Conservation (phyloP, 140 eudicot species). For the Flaveria floridana region DNA sequence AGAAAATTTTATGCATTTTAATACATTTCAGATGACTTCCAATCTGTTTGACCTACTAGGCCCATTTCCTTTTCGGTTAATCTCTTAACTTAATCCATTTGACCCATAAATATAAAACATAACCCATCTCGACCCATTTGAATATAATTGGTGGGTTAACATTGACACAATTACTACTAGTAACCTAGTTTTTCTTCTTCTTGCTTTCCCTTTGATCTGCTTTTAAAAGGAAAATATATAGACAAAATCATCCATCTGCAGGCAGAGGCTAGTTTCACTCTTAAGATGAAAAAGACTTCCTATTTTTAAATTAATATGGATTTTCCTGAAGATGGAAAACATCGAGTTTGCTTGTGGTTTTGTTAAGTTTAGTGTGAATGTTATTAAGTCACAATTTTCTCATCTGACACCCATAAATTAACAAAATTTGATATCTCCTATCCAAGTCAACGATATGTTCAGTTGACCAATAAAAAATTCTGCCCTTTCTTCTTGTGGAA, state of each 20-base stretch:
- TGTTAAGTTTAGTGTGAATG: constrained; percentile 11
- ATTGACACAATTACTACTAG: background rate
- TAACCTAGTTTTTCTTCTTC: constrained; percentile 10
- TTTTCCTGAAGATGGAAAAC: background rate
- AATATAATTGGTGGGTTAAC: background rate
- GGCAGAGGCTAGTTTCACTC: constrained; percentile 5
- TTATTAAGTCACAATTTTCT: background rate
- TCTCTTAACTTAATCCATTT: background rate
- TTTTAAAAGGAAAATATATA: background rate
- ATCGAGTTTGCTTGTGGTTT: background rate
- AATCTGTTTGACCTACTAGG: background rate
- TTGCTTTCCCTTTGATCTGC: background rate
- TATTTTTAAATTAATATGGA: background rate
- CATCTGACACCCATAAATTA: background rate
- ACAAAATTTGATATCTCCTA: background rate
- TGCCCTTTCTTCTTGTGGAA: background rate
- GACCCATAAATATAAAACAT: background rate
- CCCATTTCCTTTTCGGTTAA: background rate
- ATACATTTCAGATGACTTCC: background rate
- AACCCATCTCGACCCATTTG: background rate
- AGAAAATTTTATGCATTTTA: background rate
- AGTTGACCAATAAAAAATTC: constrained; percentile 9
- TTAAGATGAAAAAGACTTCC: background rate
- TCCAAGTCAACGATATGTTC: background rate
- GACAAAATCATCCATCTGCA: background rate